phyloP scores from a whole-genome alignment of 805 yeast genomes.

The Pichia deserticola region DNA sequence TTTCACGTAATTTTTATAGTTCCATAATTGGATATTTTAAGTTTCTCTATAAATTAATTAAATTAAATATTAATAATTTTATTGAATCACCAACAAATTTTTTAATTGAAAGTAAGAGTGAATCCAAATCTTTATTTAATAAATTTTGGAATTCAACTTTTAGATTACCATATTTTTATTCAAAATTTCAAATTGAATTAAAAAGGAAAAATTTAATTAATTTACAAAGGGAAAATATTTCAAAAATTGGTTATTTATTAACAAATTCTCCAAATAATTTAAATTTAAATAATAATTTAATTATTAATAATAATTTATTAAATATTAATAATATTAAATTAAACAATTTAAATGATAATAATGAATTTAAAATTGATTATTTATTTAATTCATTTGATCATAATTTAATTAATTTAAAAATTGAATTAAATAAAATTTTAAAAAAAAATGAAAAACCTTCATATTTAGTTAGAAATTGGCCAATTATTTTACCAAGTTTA shows the following conservation, averaged over 20 bases:
- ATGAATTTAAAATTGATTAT: neutral
- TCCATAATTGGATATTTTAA: neutral
- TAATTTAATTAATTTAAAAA: slow-evolving; percentile 1
- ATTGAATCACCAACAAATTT: slow-evolving; percentile 22
- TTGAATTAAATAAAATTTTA: neutral
- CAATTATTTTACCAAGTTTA: slow-evolving; percentile 2
- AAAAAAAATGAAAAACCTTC: slow-evolving; percentile 6
- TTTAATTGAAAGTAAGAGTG: slow-evolving; percentile 15
- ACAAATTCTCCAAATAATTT: slow-evolving; percentile 24
- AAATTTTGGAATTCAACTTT: slow-evolving; percentile 25
- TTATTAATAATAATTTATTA: slow-evolving; percentile 4
- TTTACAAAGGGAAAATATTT: slow-evolving; percentile 27
- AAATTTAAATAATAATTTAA: neutral
- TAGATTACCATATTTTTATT: slow-evolving; percentile 31
- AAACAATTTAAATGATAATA: neutral
- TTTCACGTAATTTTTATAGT: neutral
- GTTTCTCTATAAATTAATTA: slow-evolving; percentile 8
- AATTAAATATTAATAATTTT: slow-evolving; percentile 11
- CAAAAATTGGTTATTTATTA: slow-evolving; percentile 31
- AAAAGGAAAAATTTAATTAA: slow-evolving; percentile 17
- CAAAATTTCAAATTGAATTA: slow-evolving; percentile 22
- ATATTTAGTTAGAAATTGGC: slow-evolving; percentile 10
- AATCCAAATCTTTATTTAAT: slow-evolving; percentile 12
- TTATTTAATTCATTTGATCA: slow-evolving; percentile 1
- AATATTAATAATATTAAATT: neutral